Conservation (phyloP, 2,329 filamentous ascomycete species). For the Ploettnerulaceae sp. region DNA sequence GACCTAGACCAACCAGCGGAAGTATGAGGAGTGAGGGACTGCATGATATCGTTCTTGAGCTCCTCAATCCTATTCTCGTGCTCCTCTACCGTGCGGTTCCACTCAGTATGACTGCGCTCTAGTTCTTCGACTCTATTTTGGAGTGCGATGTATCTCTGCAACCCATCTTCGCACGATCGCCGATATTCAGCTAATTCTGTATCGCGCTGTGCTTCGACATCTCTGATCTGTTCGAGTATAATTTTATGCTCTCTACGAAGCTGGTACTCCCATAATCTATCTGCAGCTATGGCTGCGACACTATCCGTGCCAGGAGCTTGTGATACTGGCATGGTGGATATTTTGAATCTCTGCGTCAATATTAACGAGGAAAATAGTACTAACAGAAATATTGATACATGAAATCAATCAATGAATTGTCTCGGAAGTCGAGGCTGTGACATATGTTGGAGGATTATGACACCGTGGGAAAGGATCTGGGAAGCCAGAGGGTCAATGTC, state of each 20-base stretch:
- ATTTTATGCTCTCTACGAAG: slow-evolving; percentile 26
- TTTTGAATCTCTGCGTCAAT: too few relatives aligned
- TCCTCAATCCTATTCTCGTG: background rate
- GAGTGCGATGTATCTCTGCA: slow-evolving; percentile 8
- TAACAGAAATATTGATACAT: background rate
- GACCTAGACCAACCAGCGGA: background rate
- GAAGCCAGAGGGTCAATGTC: too few relatives aligned
- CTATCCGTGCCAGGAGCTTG: background rate
- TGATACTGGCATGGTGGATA: background rate
- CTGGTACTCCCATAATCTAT: slow-evolving; percentile 24
- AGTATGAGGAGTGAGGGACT: background rate
- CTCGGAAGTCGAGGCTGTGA: background rate
- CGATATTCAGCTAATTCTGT: slow-evolving; percentile 4
- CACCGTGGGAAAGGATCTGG: too few relatives aligned
- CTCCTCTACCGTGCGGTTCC: slow-evolving; percentile 5
- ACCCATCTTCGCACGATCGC: slow-evolving; percentile 12
- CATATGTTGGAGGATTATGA: background rate
- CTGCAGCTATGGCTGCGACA: slow-evolving; percentile 10
- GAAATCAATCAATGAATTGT: background rate
- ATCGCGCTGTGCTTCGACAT: slow-evolving; percentile 6
- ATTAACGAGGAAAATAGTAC: background rate
- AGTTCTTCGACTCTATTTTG: slow-evolving; percentile 14
- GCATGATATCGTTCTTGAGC: background rate
- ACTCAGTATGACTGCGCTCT: slow-evolving; percentile 3
- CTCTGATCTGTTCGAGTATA: slow-evolving; percentile 19